Conservation (phyloP, 1,139 yeast species). For the Saccharomyces hybrid region DNA sequence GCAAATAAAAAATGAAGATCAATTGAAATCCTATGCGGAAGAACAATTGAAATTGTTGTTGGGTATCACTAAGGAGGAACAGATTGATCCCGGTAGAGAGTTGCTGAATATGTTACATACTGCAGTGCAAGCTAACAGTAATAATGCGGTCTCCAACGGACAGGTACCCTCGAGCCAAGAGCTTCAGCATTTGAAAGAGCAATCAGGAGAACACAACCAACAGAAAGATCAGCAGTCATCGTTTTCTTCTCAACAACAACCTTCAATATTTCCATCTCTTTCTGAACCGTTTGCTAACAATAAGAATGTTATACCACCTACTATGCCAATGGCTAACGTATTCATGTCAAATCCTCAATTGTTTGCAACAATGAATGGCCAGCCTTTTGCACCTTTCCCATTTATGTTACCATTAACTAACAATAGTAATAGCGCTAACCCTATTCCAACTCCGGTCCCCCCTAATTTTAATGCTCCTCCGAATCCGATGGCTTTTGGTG, state of each 20-base stretch:
- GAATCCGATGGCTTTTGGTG: slow-evolving; percentile 17
- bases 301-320: slow-evolving; percentile 8
- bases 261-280: slow-evolving; percentile 11
- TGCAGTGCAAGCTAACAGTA: slow-evolving; percentile 31
- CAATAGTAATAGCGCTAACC: background rate
- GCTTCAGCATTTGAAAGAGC: background rate
- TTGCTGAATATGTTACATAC: slow-evolving; percentile 54
- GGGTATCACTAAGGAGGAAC: slow-evolving; percentile 42
- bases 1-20: slow-evolving; percentile 49
- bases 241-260: slow-evolving; percentile 10
- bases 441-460: slow-evolving; percentile 2
- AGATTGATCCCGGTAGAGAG: slow-evolving; percentile 68
- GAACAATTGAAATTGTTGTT: slow-evolving; percentile 53
- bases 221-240: slow-evolving; percentile 3
- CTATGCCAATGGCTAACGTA: slow-evolving; percentile 9
- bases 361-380: slow-evolving; percentile 20
- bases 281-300: slow-evolving; percentile 2
- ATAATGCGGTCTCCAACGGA: slow-evolving; percentile 6
- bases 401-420: slow-evolving; percentile 16
- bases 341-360: slow-evolving; percentile 7
- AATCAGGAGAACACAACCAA: background rate
- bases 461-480: slow-evolving; percentile 7
- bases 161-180: slow-evolving; percentile 1
- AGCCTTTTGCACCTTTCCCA: slow-evolving; percentile 31
- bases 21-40: slow-evolving; percentile 46